Evolutionary conservation across 352 stramenopile genomes (phyloP).

Genomic region (Phytophthora palmivora): DNA sequence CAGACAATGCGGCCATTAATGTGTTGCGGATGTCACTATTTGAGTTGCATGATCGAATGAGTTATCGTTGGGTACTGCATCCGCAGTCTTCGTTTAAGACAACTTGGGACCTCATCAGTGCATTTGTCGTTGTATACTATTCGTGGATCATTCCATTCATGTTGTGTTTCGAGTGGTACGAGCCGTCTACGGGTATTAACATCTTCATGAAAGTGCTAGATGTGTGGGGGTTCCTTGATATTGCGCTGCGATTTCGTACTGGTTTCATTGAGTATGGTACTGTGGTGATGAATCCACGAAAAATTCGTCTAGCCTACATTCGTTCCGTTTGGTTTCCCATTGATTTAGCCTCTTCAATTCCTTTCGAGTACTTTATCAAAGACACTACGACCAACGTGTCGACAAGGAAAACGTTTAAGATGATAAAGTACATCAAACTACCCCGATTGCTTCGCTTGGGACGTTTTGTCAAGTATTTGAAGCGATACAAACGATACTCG

Average conservation of each 20-base stretch:
- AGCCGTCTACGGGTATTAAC: constrained; percentile 27
- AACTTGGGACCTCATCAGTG: constrained; percentile 66
- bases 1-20: constrained; percentile 47
- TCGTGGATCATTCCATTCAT: constrained; percentile 79
- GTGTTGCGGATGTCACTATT: constrained; percentile 72
- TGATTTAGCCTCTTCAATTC: constrained; percentile 61
- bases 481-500: constrained; percentile 70
- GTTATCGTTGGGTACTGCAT: constrained; percentile 62
- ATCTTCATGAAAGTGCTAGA: constrained; percentile 59
- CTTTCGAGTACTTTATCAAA: constrained; percentile 64
- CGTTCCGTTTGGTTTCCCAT: constrained; percentile 71
- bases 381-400: constrained; percentile 38
- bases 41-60: constrained; percentile 58
- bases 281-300: constrained; percentile 61
- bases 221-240: constrained; percentile 57
- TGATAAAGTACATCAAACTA: constrained; percentile 80
- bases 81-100: constrained; percentile 59
- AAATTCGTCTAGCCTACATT: constrained; percentile 56
- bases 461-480: constrained; percentile 63
- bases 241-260: constrained; percentile 63
- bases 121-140: constrained; percentile 67
- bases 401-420: constrained; percentile 76
- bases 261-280: constrained; percentile 63
- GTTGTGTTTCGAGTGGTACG: constrained; percentile 76
- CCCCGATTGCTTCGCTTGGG: constrained; percentile 63